Conservation (phyloP, 164 flowering plant species). For the Brasenia schreberi region DNA sequence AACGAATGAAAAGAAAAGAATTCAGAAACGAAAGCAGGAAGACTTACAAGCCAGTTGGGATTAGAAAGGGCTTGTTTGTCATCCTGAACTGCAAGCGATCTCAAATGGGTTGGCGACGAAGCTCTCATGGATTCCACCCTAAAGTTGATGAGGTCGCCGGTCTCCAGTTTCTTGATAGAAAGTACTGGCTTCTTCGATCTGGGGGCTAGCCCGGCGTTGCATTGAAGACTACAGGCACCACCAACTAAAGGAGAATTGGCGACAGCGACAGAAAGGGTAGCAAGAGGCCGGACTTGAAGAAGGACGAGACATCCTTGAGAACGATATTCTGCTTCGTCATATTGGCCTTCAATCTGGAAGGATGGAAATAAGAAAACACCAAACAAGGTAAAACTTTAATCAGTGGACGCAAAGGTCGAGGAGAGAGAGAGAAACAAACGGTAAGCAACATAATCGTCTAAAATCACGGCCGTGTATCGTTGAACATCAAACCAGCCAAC, state of each 20-base stretch:
- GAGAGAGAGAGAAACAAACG: too few species aligned
- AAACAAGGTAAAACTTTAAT: too few species aligned
- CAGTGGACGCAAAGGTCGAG: too few species aligned
- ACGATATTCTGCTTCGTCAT: constrained; percentile 63
- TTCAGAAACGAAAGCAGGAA: not conserved
- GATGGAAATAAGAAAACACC: not conserved
- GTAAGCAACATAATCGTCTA: too few species aligned
- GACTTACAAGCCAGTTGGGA: not conserved
- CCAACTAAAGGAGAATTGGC: constrained; percentile 7
- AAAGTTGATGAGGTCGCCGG: constrained; percentile 26
- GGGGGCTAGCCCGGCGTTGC: constrained; percentile 13
- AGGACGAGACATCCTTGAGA: constrained; percentile 14
- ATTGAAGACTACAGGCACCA: not conserved
- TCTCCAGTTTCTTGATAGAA: constrained; percentile 27
- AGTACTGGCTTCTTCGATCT: constrained; percentile 16
- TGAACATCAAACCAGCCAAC: too few species aligned
- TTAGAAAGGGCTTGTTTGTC: not conserved
- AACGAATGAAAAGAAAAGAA: not conserved
- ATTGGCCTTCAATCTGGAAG: not conserved
- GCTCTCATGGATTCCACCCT: constrained; percentile 74
- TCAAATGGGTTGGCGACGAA: constrained; percentile 67
- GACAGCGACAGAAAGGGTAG: constrained; percentile 14
- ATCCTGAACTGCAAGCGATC: constrained; percentile 9
- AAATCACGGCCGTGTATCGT: too few species aligned
- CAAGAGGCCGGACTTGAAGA: constrained; percentile 18